A percentile compares a stretch with the other conserved stretches of the same genome.
Conservation (phyloP, 805 yeast genomes). For the Blastobotrys chiropterorum region DNA sequence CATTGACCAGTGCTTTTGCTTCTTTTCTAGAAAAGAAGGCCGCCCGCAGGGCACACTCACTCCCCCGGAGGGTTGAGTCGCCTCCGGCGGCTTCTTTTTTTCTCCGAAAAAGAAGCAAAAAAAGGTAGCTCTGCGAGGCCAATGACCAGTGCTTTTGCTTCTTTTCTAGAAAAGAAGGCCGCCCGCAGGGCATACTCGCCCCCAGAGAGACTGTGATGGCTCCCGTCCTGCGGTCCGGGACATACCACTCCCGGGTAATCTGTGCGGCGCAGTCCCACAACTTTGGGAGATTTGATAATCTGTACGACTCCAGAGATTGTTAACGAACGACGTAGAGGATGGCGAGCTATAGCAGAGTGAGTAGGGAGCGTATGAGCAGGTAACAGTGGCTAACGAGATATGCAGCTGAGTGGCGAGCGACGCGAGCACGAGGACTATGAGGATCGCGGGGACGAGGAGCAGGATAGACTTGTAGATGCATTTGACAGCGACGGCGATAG, state of each 20-base stretch:
- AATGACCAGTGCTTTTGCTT: no score
- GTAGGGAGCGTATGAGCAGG: background rate
- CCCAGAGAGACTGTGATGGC: no score
- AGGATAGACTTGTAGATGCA: background rate
- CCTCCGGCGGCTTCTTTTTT: no score
- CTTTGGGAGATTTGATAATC: background rate
- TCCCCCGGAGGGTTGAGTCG: no score
- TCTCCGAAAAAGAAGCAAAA: no score
- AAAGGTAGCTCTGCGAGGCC: no score
- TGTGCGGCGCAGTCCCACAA: background rate
- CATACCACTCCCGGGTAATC: background rate
- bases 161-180: no score
- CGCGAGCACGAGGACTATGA: background rate
- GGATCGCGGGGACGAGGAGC: background rate
- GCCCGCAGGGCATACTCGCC: no score
- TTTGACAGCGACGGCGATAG: background rate
- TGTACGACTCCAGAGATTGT: background rate
- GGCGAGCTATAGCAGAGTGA: slow-evolving; percentile 1
- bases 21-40: no score
- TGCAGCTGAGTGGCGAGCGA: background rate
- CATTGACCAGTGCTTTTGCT: no score
- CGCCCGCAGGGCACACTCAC: no score
- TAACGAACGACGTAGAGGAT: background rate
- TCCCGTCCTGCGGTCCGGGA: background rate
- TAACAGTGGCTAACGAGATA: background rate